phyloP scores from a whole-genome alignment of 768 basidiomycete species.

The Suillus plorans region DNA sequence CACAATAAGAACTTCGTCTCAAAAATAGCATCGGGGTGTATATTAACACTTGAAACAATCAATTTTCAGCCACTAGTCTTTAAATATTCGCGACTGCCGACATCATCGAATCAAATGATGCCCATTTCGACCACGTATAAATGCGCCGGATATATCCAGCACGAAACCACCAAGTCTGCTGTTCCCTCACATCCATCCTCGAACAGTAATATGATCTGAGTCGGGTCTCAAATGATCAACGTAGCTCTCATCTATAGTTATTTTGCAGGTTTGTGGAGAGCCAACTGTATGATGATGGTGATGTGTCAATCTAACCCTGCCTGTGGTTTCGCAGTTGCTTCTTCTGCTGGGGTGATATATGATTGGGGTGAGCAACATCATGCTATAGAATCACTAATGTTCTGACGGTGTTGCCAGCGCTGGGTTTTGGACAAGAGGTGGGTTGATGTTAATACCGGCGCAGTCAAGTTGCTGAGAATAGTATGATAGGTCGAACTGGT shows the following conservation, averaged over 20 bases:
- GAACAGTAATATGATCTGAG: background rate
- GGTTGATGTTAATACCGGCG: background rate
- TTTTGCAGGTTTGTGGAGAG: background rate
- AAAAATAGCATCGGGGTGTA: too few species aligned
- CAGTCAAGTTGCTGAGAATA: background rate
- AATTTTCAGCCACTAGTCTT: too few species aligned
- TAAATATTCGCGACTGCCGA: too few species aligned
- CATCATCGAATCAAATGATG: too few species aligned
- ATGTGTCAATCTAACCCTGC: background rate
- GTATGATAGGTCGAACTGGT: background rate
- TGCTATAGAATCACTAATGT: background rate
- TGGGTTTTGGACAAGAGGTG: background rate
- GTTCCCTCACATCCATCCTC: background rate
- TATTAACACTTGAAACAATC: too few species aligned
- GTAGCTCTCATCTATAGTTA: constrained; percentile 28
- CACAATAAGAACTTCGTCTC: too few species aligned
- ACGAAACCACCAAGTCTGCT: background rate
- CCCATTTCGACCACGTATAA: background rate
- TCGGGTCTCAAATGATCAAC: constrained; percentile 31
- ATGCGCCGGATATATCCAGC: background rate
- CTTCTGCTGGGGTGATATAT: background rate
- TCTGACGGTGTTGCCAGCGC: background rate
- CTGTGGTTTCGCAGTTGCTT: background rate
- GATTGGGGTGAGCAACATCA: background rate
- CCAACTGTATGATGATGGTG: background rate